Evolutionary conservation across 2,329 filamentous ascomycete species (phyloP), one percentile per base, ranked within the genome.

Genomic region (Fusarium dlaminii): DNA sequence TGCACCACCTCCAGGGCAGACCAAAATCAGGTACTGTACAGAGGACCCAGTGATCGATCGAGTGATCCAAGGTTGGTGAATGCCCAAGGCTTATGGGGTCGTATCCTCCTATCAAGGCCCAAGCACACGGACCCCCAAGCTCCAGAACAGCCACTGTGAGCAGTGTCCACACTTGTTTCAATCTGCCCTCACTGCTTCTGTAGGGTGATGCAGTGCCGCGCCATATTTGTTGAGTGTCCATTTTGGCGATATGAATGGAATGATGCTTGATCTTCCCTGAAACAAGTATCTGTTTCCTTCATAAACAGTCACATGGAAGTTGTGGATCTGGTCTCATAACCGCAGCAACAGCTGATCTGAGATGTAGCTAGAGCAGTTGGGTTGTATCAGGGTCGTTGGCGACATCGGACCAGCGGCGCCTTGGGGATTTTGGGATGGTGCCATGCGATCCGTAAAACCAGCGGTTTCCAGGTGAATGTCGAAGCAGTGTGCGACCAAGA

Each of bases 91-190:
- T 70, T 75, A 66, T 75, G 72, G 72, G 67, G 68, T 52, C 61
- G 29, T 52, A 52, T 52, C 65, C 55, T 73, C 65, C 69, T 75
- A 75, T 73, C 72, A 75, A 73, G 22, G 72, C 69, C 72, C 61
- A 73, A 75, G 58, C 68, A 68, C 72, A 70, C 51, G 59, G 57
- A 45, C 55, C 72, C 57, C 42, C 37, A 39, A 67, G 58, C 42
- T 65, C 65, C 68, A 63, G 46, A 49, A 56, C 46, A 57, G 62
- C 69, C 51, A 64, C 62, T 52, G 66, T 49, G 64, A 74, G 61
- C 61, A 75, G 67, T 74, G 67, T 68, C 75, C 76, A 78, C 76
- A 74, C 73, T 77, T 63, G 70, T 75, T 77, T 75, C 67, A 72
- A 71, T 66, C 55, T 58, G 68, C 66, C 66, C 70, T 76, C 63